Base-by-base conservation (phyloP, 768 basidiomycete species). In the Imleria badia region DNA sequence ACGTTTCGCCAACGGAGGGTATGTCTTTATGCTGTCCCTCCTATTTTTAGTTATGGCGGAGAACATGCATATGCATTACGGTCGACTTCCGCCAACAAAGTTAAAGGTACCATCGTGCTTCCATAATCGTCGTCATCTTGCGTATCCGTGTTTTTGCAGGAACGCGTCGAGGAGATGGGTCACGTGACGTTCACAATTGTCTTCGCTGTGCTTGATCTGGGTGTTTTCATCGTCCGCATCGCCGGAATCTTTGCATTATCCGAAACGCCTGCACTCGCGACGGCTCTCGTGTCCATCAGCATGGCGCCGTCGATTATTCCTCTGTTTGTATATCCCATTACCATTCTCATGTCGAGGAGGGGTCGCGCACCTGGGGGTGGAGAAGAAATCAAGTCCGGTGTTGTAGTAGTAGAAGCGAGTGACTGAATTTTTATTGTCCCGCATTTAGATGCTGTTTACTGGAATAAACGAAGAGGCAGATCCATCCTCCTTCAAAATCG, bases 21-120 rank as follows among this genome's bases (percentile, higher is more conserved):
- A 33, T 38, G 31, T 60, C 22, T 39, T 64, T 38, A 55, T 36
- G 43, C n/a, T 58, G 14, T 58, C 50, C 1, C 44, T 64, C 22
- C 44, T 40, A 2, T 53, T 64, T n/a, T 20, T 64, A 26, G 34
- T 53, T 2, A 51, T 65, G 56, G 55, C 63, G 1, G 63, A 64
- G 49, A 54, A n/a, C 11, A 52, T 62, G 13, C 60, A 52, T 23
- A 20, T 62, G 1, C 44, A 41, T 11, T 64, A 64, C 26, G 63
- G 54, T 42, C 56, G 63, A 43, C 56, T 65, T 29, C 38, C 63
- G 31, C 52, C 63, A 22, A 12, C 19, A 8, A 33, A 62, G 17
- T 48, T 64, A 5, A 65, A 65, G 56, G 3, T 26, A 26, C 26
- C 26, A 6, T 26, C 26, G 3, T 26, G 26, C 26, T 26, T 26